Base-by-base conservation (phyloP, 108 stramenopile genomes). In the Pseudonitzschia multistriata region DNA sequence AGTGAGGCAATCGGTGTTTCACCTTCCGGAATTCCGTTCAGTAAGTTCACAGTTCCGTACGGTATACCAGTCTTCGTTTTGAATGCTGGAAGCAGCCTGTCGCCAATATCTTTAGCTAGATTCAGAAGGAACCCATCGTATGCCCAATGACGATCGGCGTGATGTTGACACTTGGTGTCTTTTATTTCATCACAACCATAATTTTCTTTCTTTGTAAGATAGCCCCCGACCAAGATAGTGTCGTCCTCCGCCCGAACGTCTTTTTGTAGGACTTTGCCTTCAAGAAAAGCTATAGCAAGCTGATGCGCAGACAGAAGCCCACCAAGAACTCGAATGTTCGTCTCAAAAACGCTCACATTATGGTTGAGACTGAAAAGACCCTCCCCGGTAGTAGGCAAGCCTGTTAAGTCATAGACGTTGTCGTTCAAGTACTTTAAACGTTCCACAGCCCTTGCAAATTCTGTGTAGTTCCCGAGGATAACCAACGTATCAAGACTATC, bases 331-430 rank as follows among this genome's bases (percentile, higher is more conserved):
- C 97, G 87, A 67, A 98, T 98, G 28, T 87, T 96, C 45, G 95
- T 96, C 73, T 98, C 97, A 62, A 98, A 98, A 5, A 98, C 75
- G 48, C 87, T 90, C 1, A 98, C 94, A 69, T 93, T 93, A 55
- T 86, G 82, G 67, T 95, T 76, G 1, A 89, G 64, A 30, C 77
- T 68, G 75, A 95, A 96, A 27, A 90, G 25, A 6, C 88, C 87
- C 31, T 81, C 85, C 11, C 48, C 47, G 30, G 30, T 48, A 28
- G 10, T 36, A 17, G 27, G 15, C 0, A 21, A n/a, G 2, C 40
- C 59, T 3, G 49, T 64, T 57, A 73, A 49, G 14, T 69, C 30
- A 59, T 62, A 59, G 78, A 84, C 77, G 28, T 45, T 47, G 25
- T 67, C 59, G 62, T 93, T 79, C 21, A 92, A 70, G 24, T 67